Conservation (phyloP, 2,329 filamentous ascomycete species). For the Ophiosphaerella narmari region DNA sequence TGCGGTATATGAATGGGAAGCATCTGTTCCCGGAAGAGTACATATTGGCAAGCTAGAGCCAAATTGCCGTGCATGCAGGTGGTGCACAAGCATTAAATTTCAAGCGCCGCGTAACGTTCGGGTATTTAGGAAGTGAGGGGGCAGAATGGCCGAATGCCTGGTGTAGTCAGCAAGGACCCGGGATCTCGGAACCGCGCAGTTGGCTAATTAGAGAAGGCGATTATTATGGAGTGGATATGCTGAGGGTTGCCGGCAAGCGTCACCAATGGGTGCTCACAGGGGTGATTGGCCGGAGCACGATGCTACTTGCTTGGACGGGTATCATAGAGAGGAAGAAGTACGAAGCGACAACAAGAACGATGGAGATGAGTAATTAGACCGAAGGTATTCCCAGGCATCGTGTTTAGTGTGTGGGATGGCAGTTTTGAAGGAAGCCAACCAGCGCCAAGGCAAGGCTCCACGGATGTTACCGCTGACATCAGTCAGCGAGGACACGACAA, state of each 20-base stretch:
- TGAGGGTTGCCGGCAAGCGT: not conserved
- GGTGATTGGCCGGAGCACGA: not conserved
- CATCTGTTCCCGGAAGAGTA: constrained; percentile 14
- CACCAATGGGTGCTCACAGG: not conserved
- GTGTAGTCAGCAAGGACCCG: constrained; percentile 10
- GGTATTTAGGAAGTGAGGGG: constrained; percentile 19
- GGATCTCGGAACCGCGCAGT: constrained; percentile 6
- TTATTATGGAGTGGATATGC: not conserved
- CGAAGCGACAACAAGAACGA: not conserved
- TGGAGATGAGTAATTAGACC: not conserved
- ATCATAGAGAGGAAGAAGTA: not conserved
- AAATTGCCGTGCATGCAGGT: constrained; percentile 26
- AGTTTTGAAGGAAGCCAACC: no score
- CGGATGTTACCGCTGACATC: no score
- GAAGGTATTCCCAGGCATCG: not conserved
- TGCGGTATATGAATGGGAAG: constrained; percentile 26
- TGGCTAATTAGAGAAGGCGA: constrained; percentile 14
- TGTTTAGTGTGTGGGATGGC: no score
- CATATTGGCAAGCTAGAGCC: constrained; percentile 16
- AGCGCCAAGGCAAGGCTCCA: no score
- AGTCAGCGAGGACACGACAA: no score
- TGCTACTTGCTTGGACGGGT: not conserved
- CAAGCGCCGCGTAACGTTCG: constrained; percentile 30
- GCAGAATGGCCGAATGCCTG: constrained; percentile 8
- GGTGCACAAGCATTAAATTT: constrained; percentile 22